Evolutionary conservation across 192 early-diverging fungal species (phyloP).

Genomic region (Pecoramyces ruminantium): DNA sequence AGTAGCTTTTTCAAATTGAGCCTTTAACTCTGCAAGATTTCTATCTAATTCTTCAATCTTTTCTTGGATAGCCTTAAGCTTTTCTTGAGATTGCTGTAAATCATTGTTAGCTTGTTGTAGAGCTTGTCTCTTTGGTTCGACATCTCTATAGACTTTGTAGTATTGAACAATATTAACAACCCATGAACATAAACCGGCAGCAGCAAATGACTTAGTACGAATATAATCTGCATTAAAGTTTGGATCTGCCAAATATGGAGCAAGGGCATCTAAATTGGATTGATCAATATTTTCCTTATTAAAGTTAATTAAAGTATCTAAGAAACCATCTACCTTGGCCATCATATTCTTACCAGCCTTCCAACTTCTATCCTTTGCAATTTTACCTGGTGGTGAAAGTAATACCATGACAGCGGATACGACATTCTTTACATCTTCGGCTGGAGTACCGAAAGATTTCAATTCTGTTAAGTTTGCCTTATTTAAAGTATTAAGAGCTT

Average conservation of each 20-base stretch:
- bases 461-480: constrained; percentile 51
- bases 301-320: constrained; percentile 36
- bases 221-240: constrained; percentile 51
- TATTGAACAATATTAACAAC: constrained; percentile 43
- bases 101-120: constrained; percentile 35
- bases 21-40: constrained; percentile 36
- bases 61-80: constrained; percentile 32
- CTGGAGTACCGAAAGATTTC: constrained; percentile 49
- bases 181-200: constrained; percentile 45
- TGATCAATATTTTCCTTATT: constrained; percentile 45
- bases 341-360: constrained; percentile 52
- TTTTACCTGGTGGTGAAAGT: constrained; percentile 39
- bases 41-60: constrained; percentile 42
- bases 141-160: constrained; percentile 44
- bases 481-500: constrained; percentile 43
- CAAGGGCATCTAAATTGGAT: constrained; percentile 39
- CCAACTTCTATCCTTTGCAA: constrained; percentile 45
- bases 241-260: constrained; percentile 36
- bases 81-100: constrained; percentile 27
- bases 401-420: constrained; percentile 44
- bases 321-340: constrained; percentile 50
- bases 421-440: constrained; percentile 35
- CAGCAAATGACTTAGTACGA: constrained; percentile 42
- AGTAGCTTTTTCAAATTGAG: constrained; percentile 48
- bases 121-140: constrained; percentile 42